These are phyloP conservation scores for Cordyceps cateniannulata DNA, from an alignment of 2,329 filamentous ascomycete genomes.

Conservation along the genomic window DNA sequence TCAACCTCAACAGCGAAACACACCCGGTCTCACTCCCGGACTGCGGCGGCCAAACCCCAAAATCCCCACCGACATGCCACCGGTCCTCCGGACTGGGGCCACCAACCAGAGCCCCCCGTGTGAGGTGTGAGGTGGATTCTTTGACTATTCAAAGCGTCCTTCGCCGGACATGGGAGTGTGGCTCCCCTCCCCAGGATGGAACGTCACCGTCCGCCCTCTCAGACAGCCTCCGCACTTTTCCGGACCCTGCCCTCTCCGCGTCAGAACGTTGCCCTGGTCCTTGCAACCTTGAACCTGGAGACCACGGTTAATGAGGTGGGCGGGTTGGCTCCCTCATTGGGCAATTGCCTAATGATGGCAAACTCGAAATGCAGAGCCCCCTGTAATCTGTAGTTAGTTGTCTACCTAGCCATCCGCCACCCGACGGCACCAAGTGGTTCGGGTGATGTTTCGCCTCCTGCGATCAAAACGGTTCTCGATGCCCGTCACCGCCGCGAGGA, in stretches of 20 bases:
- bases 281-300: background rate
- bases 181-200: conserved; percentile 4
- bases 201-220: conserved; percentile 1
- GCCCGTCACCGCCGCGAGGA: background rate
- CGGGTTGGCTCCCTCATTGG: background rate
- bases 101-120: background rate
- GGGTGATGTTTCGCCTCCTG: background rate
- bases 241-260: background rate
- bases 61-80: background rate
- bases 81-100: background rate
- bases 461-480: too few species aligned
- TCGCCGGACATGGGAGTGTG: conserved; percentile 10
- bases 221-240: conserved; percentile 4
- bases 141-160: background rate
- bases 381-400: too few species aligned
- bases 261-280: background rate
- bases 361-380: too few species aligned
- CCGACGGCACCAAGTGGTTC: background rate
- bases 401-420: background rate
- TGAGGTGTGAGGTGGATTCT: background rate
- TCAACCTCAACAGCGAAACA: background rate
- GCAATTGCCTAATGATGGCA: too few species aligned
- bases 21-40: background rate
- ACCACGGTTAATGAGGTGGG: background rate
- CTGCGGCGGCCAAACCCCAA: background rate